Conservation (phyloP, 768 basidiomycete species). For the Tulasnella sp. region DNA sequence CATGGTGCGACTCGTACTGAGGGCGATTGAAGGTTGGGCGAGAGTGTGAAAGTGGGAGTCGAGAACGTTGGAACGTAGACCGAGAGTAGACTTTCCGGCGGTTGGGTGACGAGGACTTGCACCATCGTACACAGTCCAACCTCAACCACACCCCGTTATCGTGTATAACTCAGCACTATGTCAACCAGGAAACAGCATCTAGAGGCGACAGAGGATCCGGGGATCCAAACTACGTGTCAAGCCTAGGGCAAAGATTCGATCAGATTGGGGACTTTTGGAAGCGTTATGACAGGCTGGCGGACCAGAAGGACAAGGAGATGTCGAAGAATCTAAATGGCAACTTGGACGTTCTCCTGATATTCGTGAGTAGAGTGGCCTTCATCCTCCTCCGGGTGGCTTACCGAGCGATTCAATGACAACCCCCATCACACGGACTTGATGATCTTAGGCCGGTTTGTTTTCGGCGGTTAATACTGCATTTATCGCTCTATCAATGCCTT, state of each 20-base stretch:
- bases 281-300: background rate
- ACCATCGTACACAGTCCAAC: background rate
- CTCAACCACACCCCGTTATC: background rate
- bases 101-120: background rate
- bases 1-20: background rate
- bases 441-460: background rate
- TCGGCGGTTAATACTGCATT: constrained; percentile 4
- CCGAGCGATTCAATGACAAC: too few species aligned
- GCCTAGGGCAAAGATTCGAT: background rate
- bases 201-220: background rate
- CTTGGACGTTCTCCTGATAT: background rate
- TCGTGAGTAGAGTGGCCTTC: background rate
- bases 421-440: too few species aligned
- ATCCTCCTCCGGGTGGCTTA: background rate
- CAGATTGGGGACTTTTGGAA: background rate
- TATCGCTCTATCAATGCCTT: background rate
- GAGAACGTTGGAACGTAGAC: background rate
- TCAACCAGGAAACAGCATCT: background rate
- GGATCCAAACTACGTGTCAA: background rate
- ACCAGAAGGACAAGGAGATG: background rate
- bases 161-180: background rate
- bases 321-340: background rate
- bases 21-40: background rate
- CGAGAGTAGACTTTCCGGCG: constrained; percentile 6
- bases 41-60: background rate